Conservation (phyloP, 2,329 filamentous ascomycete genomes). For the Aspergillus ochraceus region DNA sequence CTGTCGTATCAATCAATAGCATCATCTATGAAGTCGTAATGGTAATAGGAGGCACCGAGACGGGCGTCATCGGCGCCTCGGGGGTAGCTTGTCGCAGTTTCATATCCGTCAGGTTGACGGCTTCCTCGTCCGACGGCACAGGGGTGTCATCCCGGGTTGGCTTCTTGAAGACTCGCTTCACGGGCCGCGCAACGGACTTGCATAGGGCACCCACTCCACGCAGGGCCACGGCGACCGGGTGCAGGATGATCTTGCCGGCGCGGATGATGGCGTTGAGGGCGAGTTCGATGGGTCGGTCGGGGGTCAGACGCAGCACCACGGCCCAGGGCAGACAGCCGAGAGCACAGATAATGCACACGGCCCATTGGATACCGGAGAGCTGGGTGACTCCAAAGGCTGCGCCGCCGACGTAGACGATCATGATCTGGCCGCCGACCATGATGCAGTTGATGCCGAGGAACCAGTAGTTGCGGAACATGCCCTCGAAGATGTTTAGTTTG, state of each 20-base stretch:
- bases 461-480: conserved; percentile 79
- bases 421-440: conserved; percentile 84
- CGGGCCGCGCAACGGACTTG: conserved; percentile 22
- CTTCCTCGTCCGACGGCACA: conserved; percentile 17
- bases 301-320: conserved; percentile 76
- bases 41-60: conserved; percentile 40
- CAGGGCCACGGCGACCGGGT: conserved; percentile 35
- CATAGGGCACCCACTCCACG: conserved; percentile 27
- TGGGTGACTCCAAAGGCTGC: conserved; percentile 72
- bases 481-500: conserved; percentile 92
- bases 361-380: conserved; percentile 79
- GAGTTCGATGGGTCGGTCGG: conserved; percentile 60
- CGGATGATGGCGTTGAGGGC: conserved; percentile 53
- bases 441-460: conserved; percentile 82
- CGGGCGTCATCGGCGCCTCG: conserved; percentile 22
- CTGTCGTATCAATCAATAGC: background rate
- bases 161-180: conserved; percentile 22
- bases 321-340: conserved; percentile 83
- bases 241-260: conserved; percentile 54
- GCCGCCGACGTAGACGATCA: conserved; percentile 88
- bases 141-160: background rate
- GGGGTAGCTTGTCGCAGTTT: conserved; percentile 11
- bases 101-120: conserved; percentile 12
- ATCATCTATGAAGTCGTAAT: conserved; percentile 29
- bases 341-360: conserved; percentile 78